phyloP scores from a whole-genome alignment of 257 asterid species.

The Craterostigma plantagineum region DNA sequence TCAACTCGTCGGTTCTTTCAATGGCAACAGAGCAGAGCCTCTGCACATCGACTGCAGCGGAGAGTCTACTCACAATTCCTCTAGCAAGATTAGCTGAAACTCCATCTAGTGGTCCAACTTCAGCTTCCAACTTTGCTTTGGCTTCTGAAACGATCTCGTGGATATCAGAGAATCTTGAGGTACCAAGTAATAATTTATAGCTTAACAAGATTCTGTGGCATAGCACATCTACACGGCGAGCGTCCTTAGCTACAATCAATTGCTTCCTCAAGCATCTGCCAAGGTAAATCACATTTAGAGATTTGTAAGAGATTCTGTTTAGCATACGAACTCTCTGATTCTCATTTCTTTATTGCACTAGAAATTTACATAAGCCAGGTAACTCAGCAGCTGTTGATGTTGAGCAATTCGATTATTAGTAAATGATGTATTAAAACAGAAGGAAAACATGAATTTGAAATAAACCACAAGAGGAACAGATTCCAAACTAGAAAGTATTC shows the following conservation, averaged over 20 bases:
- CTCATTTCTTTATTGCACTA: background rate
- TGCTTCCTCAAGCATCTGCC: conserved; percentile 86
- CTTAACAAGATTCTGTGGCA: conserved; percentile 67
- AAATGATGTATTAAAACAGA: too few relatives aligned
- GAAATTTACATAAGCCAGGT: background rate
- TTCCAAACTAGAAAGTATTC: too few relatives aligned
- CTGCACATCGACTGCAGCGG: conserved; percentile 63
- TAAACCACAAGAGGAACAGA: too few relatives aligned
- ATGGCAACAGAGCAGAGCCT: conserved; percentile 62
- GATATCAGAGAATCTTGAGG: conserved; percentile 62
- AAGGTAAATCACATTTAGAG: conserved; percentile 6
- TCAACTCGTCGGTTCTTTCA: conserved; percentile 61
- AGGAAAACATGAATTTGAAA: too few relatives aligned
- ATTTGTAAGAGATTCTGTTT: too few relatives aligned
- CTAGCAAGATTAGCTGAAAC: conserved; percentile 82
- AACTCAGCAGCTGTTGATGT: background rate
- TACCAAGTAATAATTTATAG: conserved; percentile 65
- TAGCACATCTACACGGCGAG: conserved; percentile 69
- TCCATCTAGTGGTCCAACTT: conserved; percentile 76
- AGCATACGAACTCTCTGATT: too few relatives aligned
- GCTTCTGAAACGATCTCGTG: conserved; percentile 62
- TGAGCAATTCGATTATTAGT: background rate
- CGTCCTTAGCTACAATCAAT: conserved; percentile 67
- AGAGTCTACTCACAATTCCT: conserved; percentile 76
- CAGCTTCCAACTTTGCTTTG: conserved; percentile 63